Evolutionary conservation across 768 basidiomycete genomes (phyloP), one percentile per base, ranked within the genome.

Genomic region (Dacryopinax spathularia): DNA sequence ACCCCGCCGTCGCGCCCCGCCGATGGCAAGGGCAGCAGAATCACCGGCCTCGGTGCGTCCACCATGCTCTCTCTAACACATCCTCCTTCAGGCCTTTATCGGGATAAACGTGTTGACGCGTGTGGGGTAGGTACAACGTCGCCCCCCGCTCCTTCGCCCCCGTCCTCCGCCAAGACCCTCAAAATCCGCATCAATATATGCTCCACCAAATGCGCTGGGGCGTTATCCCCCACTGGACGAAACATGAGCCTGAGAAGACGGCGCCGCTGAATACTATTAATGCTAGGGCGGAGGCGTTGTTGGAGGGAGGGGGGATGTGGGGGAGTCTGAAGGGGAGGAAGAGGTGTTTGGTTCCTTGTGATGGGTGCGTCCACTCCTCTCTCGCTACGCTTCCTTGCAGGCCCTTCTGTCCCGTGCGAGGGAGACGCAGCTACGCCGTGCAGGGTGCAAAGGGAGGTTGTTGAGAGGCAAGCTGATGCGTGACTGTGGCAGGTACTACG

Each of bases 281-380:
- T 67, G 93, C 94, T 0, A 84, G 92, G 20, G 79, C 84, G 1
- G 95, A 98, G 74, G 87, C 85, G 62, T 77, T 98, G 33, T 70
- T 85, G 5, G 82, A 85, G 56, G 81, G 86, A 22, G 80, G 83
- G 2, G 88, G 89, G 0, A 87, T 94, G 81, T 98, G 95, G 95
- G 84, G 76, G 18, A 82, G 82, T 65, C 80, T 93, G 68, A 88
- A 89, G 70, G 87, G 86, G 20, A 82, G 77, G 74, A 88, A 89
- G 67, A 81, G 95, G 35, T 97, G 94, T 70, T 81, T 87, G n/a
- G 82, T 97, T 62, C 75, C 88, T 22, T 88, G 85, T 62, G 81
- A 91, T 71, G 89, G 90, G 80, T 88, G 75, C 68, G 77, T 73
- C 0, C 29, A 10, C 56, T 31, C 27, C 37, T n/a, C 25, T 5